Conservation (phyloP, 2,329 filamentous ascomycete species). For the Albophoma yamanashiensis region DNA sequence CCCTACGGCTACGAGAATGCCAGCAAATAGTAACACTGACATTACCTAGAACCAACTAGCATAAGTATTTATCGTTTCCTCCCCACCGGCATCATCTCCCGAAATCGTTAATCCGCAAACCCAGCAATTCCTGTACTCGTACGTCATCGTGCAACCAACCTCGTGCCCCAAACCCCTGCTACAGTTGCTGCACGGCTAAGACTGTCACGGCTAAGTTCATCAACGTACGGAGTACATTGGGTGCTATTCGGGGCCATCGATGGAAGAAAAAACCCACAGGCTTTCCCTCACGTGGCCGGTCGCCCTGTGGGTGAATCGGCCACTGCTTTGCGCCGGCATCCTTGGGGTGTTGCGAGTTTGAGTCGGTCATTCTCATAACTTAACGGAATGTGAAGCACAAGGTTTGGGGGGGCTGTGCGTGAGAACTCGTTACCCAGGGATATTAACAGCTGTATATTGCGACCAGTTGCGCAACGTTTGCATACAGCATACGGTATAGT, state of each 20-base stretch:
- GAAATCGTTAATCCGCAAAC: neutral
- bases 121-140: no score
- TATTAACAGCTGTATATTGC: neutral
- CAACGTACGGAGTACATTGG: neutral
- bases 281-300: neutral
- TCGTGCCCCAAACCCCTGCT: no score
- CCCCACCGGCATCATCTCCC: neutral
- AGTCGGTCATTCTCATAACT: neutral
- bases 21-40: neutral
- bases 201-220: neutral
- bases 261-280: neutral
- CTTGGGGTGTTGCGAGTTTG: neutral
- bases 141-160: no score
- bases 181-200: neutral
- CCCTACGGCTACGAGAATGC: neutral
- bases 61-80: neutral
- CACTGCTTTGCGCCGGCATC: neutral
- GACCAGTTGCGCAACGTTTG: no score
- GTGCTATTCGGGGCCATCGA: neutral
- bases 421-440: neutral
- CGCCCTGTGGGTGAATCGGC: neutral
- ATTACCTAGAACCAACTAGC: neutral
- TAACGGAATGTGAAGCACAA: neutral
- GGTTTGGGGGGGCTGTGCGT: no score
- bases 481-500: neutral